phyloP scores from a whole-genome alignment of 2,329 filamentous ascomycete genomes.

The Monosporascus ibericus region DNA sequence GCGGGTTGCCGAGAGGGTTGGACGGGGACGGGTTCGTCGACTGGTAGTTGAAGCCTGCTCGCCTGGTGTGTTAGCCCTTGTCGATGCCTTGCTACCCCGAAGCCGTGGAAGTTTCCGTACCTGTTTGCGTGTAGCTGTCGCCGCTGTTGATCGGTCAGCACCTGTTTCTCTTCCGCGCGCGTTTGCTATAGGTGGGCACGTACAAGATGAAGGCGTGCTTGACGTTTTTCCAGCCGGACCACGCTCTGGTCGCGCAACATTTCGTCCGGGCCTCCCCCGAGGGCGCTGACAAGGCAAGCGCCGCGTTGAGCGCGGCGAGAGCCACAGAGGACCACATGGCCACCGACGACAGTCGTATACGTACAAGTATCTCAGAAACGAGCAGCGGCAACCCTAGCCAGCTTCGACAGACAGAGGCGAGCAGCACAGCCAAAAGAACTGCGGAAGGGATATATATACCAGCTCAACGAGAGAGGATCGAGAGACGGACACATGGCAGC shows the following conservation, averaged over 20 bases:
- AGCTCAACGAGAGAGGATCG: no score
- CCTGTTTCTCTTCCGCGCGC: no score
- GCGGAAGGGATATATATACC: no score
- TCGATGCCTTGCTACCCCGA: no score
- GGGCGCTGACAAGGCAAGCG: neutral
- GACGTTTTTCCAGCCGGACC: constrained; percentile 30
- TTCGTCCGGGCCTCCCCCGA: neutral
- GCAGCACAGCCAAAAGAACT: no score
- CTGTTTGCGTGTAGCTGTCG: constrained; percentile 28
- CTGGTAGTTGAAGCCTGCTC: constrained; percentile 45
- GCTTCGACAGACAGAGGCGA: no score
- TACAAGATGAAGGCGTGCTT: constrained; percentile 38
- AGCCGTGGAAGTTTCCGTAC: constrained; percentile 3
- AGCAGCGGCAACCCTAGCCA: no score
- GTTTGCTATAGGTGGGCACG: constrained; percentile 9
- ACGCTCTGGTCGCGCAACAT: constrained; percentile 8
- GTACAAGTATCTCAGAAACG: no score
- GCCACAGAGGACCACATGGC: neutral
- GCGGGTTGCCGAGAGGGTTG: constrained; percentile 58
- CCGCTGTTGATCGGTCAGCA: constrained; percentile 16
- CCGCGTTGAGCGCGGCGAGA: neutral
- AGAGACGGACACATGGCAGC: no score
- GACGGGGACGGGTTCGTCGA: constrained; percentile 42
- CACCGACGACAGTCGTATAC: no score
- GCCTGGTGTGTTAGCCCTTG: neutral